Base-by-base conservation (phyloP, 352 stramenopile species). In the Hyaloperonospora arabidopsidis region DNA sequence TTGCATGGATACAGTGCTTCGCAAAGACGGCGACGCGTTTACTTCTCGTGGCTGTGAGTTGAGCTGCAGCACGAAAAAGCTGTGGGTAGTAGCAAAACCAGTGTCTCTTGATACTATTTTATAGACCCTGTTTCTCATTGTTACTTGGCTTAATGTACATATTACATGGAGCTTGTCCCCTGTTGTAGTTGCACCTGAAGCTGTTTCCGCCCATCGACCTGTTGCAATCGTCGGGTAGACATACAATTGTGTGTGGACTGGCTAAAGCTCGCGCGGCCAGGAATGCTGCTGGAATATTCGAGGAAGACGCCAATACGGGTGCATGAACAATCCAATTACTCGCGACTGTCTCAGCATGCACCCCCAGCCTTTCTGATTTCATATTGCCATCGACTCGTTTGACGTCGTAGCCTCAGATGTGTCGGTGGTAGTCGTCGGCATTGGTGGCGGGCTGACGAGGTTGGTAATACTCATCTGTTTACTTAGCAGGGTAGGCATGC, bases 31-130 rank as follows among this genome's bases (percentile, higher is more conserved):
- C 12, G 63, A 70, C 47, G 58, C 34, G 13, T 23, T 17, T 48
- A 22, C 15, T 59, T 67, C 41, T 53, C 59, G 8, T 52, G 58
- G 13, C 22, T 53, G 12, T 29, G 23, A 1, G 17, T 14, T 1
- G 60, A 36, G n/a, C 53, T 64, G 2, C 49, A 21, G 75, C 54
- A 14, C 68, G 63, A 35, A 83, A 83, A 15, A 83, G 68, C 28
- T 72, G 54, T 25, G 57, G 62, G 32, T 83, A 70, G 43, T 83
- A 62, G 6, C 70, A 65, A 25, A 67, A 74, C 22, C 80, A 52
- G 43, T 83, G 72, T 11, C 72, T 49, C 60, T 79, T 79, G 38
- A 82, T 62, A 18, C 57, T 78, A n/a, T n/a, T n/a, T n/a, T n/a
- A 59, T 73, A 80, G 12, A 66, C 61, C 14, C 72, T 44, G 13